Conservation (phyloP, 1,139 yeast genomes). For the Taphrina communis region DNA sequence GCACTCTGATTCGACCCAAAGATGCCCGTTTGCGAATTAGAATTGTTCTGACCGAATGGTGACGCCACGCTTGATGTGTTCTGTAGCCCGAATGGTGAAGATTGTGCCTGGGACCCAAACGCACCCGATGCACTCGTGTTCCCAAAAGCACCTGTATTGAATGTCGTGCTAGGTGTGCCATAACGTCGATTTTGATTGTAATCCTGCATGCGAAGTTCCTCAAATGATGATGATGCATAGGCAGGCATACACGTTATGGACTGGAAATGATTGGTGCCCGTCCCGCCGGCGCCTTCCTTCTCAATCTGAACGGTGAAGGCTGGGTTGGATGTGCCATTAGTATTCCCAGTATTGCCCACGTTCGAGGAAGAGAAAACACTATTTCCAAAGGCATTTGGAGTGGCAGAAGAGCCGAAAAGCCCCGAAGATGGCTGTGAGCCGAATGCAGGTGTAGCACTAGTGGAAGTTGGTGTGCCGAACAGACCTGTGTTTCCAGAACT, state of each 20-base stretch:
- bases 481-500: conserved; percentile 47
- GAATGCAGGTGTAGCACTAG: conserved; percentile 44
- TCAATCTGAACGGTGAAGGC: conserved; percentile 66
- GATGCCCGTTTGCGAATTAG: conserved; percentile 45
- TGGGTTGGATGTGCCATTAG: conserved; percentile 47
- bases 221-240: conserved; percentile 77
- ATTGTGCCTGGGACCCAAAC: conserved; percentile 45
- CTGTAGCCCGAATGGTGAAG: conserved; percentile 21
- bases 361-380: conserved; percentile 46
- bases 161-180: conserved; percentile 53
- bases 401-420: conserved; percentile 33
- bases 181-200: conserved; percentile 74
- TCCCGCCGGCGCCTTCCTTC: conserved; percentile 60
- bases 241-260: conserved; percentile 89
- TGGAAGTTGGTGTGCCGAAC: conserved; percentile 50
- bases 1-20: conserved; percentile 50
- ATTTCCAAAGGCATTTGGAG: conserved; percentile 43
- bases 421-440: conserved; percentile 46
- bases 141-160: conserved; percentile 48
- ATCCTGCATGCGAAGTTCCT: conserved; percentile 88
- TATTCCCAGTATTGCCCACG: conserved; percentile 26
- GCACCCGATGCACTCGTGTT: conserved; percentile 46
- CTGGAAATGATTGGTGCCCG: conserved; percentile 66
- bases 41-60: conserved; percentile 50
- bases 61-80: conserved; percentile 44